A percentile compares a stretch with the other conserved stretches of the same genome.
These are phyloP conservation scores for Aspergillus ostianus DNA, from an alignment of 495 filamentous ascomycete genomes.

Conservation along the genomic window DNA sequence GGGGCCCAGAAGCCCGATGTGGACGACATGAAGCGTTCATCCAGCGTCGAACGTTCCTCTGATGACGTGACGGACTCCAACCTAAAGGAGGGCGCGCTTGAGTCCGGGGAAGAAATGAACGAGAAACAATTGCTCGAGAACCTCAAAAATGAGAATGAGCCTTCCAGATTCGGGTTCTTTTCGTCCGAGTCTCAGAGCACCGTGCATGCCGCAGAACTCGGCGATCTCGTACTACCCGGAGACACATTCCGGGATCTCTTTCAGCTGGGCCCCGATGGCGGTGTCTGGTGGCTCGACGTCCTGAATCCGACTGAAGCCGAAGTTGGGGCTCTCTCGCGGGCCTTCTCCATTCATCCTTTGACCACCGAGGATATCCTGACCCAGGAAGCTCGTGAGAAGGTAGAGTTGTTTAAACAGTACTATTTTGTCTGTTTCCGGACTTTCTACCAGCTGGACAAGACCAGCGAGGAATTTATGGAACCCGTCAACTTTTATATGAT, in stretches of 20 bases:
- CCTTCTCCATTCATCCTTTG: constrained; percentile 90
- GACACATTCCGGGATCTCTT: constrained; percentile 90
- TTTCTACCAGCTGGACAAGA: constrained; percentile 78
- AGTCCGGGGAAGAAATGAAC: constrained; percentile 24
- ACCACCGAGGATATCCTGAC: constrained; percentile 93
- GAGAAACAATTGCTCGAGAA: constrained; percentile 34
- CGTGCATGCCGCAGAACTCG: constrained; percentile 84
- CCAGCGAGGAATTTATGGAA: constrained; percentile 74
- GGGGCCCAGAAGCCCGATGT: constrained; percentile 29
- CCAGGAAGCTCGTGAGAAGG: constrained; percentile 95
- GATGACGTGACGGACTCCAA: constrained; percentile 25
- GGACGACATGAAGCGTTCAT: constrained; percentile 33
- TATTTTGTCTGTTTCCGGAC: constrained; percentile 98
- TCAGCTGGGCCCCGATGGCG: constrained; percentile 66
- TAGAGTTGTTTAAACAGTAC: constrained; percentile 94
- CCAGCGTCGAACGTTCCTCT: constrained; percentile 23
- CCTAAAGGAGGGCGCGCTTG: constrained; percentile 24
- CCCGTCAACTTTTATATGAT: constrained; percentile 96
- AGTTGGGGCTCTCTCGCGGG: constrained; percentile 79
- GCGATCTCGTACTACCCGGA: constrained; percentile 80
- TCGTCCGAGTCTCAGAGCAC: constrained; percentile 89
- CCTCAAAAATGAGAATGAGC: constrained; percentile 50
- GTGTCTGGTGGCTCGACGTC: constrained; percentile 95
- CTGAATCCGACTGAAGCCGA: constrained; percentile 88
- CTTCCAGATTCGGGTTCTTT: constrained; percentile 90